These are phyloP conservation scores for Mucor velutinosus DNA, from an alignment of 371 early-diverging fungal species.

Conservation along the genomic window DNA sequence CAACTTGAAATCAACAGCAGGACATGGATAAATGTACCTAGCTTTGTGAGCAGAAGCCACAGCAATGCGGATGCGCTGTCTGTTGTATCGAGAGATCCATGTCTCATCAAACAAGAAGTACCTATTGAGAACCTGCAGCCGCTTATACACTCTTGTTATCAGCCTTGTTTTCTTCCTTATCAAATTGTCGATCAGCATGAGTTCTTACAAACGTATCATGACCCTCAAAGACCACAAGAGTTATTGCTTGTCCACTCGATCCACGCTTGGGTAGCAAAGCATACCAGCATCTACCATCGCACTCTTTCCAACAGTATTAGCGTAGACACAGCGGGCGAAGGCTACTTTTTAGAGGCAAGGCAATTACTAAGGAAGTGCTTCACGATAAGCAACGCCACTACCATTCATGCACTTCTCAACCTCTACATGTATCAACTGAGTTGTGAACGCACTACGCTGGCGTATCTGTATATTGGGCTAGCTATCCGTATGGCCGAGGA, in stretches of 20 bases:
- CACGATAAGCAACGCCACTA: conserved; percentile 54
- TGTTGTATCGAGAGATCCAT: not conserved
- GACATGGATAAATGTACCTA: conserved; percentile 24
- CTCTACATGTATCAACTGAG: conserved; percentile 65
- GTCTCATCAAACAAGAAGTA: not conserved
- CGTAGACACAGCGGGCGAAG: conserved; percentile 49
- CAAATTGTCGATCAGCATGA: conserved; percentile 55
- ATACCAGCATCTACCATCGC: conserved; percentile 51
- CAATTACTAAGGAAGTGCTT: conserved; percentile 56
- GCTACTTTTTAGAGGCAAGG: conserved; percentile 58
- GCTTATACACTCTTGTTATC: conserved; percentile 49
- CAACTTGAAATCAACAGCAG: conserved; percentile 48
- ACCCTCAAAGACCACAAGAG: conserved; percentile 29
- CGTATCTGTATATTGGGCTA: conserved; percentile 60
- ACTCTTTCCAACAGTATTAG: conserved; percentile 15
- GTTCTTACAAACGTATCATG: conserved; percentile 44
- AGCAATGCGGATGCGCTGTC: not conserved
- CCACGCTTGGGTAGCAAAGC: conserved; percentile 61
- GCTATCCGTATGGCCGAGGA: conserved; percentile 69
- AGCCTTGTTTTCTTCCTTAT: conserved; percentile 55
- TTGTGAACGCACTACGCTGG: conserved; percentile 55
- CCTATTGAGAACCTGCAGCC: not conserved
- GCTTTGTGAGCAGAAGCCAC: not conserved
- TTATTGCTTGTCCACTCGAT: conserved; percentile 55
- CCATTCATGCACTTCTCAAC: conserved; percentile 59